A percentile compares a stretch with the other conserved stretches of the same genome.
Evolutionary conservation across 192 early-diverging fungal genomes (phyloP).

Genomic region (Spizellomyces sp.): DNA sequence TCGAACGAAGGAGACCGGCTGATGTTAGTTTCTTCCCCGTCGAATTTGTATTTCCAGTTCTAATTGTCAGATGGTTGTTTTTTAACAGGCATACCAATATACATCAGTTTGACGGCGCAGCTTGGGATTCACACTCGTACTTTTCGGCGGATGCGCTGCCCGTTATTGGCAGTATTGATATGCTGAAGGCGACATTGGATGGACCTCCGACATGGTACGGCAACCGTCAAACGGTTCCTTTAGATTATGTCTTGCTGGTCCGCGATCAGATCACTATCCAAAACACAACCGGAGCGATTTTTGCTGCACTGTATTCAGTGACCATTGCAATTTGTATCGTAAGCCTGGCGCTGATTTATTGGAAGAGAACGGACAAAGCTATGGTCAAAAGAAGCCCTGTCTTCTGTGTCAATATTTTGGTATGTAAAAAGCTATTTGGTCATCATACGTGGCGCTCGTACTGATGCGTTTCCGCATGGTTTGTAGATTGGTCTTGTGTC

Average conservation of each 20-base stretch:
- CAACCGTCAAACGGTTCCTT: neutral
- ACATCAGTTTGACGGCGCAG: neutral
- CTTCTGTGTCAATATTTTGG: slow-evolving; percentile 4
- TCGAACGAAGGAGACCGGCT: neutral
- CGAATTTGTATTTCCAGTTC: neutral
- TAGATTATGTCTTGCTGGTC: neutral
- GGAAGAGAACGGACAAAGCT: neutral
- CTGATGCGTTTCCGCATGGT: too few relatives aligned
- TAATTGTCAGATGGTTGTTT: neutral
- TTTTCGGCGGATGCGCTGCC: neutral
- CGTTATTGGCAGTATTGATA: slow-evolving; percentile 7
- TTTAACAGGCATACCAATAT: neutral
- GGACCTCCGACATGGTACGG: slow-evolving; percentile 1
- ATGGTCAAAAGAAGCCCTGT: neutral
- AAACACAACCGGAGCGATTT: neutral
- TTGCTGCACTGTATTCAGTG: neutral
- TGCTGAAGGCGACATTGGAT: neutral
- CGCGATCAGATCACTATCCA: neutral
- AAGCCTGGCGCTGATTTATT: neutral
- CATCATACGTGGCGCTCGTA: too few relatives aligned
- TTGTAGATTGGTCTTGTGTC: neutral
- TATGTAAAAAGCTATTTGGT: neutral
- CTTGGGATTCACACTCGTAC: neutral
- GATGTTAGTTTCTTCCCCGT: neutral
- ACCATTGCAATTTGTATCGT: neutral